phyloP scores from a whole-genome alignment of 1,284 basidiomycete species.

The Apiotrichum domesticum region DNA sequence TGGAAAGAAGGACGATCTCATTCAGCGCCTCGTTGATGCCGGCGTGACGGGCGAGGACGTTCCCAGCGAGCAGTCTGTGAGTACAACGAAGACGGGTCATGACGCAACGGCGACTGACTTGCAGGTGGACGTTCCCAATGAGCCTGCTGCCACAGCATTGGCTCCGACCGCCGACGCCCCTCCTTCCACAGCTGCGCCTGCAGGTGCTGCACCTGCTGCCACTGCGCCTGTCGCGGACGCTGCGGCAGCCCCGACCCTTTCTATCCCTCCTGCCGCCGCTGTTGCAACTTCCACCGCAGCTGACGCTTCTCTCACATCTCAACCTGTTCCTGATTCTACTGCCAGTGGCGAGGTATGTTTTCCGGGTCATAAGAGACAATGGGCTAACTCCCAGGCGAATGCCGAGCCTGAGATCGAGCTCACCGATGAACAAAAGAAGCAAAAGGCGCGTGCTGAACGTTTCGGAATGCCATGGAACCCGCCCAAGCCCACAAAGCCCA shows the following conservation, averaged over 20 bases:
- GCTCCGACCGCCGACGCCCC: not conserved
- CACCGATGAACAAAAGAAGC: slow-evolving; percentile 40
- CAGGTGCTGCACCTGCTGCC: not conserved
- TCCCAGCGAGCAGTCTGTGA: slow-evolving; percentile 21
- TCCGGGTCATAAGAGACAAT: not conserved
- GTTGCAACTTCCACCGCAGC: slow-evolving; percentile 1
- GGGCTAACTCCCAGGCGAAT: not conserved
- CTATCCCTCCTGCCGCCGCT: not conserved
- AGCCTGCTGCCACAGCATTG: not conserved
- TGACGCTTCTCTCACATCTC: not conserved
- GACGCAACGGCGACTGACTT: not conserved
- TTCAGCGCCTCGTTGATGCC: slow-evolving; percentile 44
- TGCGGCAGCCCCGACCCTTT: not conserved
- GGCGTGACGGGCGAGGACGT: slow-evolving; percentile 21
- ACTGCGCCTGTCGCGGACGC: not conserved
- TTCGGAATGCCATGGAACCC: slow-evolving; percentile 44
- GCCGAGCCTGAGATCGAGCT: slow-evolving; percentile 13
- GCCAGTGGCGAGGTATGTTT: not conserved
- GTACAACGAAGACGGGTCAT: not conserved
- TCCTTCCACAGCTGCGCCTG: not conserved
- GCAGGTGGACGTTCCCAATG: slow-evolving; percentile 7
- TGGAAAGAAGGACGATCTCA: slow-evolving; percentile 47
- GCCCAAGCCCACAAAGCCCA: slow-evolving; percentile 9
- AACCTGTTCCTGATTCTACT: slow-evolving; percentile 3
- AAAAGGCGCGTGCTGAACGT: slow-evolving; percentile 42